Conservation (phyloP, 164 flowering plant genomes). For the Stephania japonica region DNA sequence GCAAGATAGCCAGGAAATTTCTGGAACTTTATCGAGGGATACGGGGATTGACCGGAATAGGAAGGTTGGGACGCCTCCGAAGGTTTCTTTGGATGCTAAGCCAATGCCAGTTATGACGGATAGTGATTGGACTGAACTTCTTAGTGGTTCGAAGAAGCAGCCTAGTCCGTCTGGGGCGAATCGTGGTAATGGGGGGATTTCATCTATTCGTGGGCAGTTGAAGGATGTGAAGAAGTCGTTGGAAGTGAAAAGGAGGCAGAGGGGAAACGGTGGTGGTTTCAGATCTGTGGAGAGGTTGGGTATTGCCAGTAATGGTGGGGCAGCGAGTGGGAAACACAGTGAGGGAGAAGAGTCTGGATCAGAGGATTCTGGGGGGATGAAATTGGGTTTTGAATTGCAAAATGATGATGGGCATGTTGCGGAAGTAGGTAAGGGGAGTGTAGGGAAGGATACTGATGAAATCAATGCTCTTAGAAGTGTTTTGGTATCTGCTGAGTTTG, state of each 20-base stretch:
- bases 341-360: constrained; percentile 33
- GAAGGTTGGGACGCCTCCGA: constrained; percentile 6
- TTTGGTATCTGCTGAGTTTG: constrained; percentile 14
- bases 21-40: constrained; percentile 12
- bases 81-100: neutral
- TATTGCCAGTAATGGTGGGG: constrained; percentile 14
- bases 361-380: constrained; percentile 24
- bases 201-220: constrained; percentile 23
- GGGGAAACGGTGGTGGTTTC: constrained; percentile 15
- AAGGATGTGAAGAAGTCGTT: constrained; percentile 31
- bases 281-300: constrained; percentile 21
- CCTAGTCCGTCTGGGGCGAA: constrained; percentile 9
- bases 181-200: constrained; percentile 37
- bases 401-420: constrained; percentile 19
- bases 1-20: constrained; percentile 21
- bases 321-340: constrained; percentile 25
- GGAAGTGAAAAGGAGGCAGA: constrained; percentile 33
- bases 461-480: neutral
- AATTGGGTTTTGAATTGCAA: constrained; percentile 23
- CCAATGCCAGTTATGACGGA: constrained; percentile 32
- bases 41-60: constrained; percentile 1
- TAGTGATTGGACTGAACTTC: constrained; percentile 83
- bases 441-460: constrained; percentile 11
- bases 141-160: constrained; percentile 38
- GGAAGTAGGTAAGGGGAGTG: constrained; percentile 7